Base-by-base conservation (phyloP, 139 green algal genomes). In the Edaphochlamys debaryana region DNA sequence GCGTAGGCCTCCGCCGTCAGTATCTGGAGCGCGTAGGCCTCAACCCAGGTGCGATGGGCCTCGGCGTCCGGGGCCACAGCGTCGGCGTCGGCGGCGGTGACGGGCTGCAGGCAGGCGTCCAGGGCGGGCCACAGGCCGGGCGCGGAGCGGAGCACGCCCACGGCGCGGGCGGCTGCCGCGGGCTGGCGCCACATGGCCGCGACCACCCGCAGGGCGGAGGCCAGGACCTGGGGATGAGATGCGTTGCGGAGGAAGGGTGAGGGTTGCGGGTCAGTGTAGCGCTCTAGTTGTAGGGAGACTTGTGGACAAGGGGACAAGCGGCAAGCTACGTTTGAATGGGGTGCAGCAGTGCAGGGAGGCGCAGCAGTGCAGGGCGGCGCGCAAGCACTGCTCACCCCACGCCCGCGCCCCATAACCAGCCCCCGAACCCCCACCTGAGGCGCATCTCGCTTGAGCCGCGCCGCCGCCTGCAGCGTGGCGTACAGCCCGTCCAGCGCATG, bases 401-500 rank as follows among this genome's bases (percentile, higher is more conserved):
- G n/a, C n/a, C n/a, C n/a, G n/a, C n/a, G n/a, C n/a, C n/a, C n/a
- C n/a, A n/a, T n/a, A n/a, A n/a, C n/a, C n/a, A n/a, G n/a, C n/a
- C n/a, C n/a, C n/a, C n/a, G n/a, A n/a, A n/a, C n/a, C n/a, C 82
- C 1, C 70, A 89, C 79, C 38, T 84, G 79, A 0, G 92, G 91
- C 60, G 84, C 63, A n/a, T 79, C 68, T 29, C 67, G 30, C 74
- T 72, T 58, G 40, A 93, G 84, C 71, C 67, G 32, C 34, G 67
- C 66, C 25, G 86, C 70, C 11, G 72, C 36, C 50, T 87, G 69
- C 60, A 94, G 69, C 63, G 92, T 72, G 58, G 69, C 80, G 78
- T 86, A 91, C 32, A 94, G 69, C 0, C 91, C 89, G 20, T 95
- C 91, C 34, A 95, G 80, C 32, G 87, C 89, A 32, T 48, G n/a